Conservation (phyloP, 2,329 filamentous ascomycete genomes). For the Cladophialophora bantiana region DNA sequence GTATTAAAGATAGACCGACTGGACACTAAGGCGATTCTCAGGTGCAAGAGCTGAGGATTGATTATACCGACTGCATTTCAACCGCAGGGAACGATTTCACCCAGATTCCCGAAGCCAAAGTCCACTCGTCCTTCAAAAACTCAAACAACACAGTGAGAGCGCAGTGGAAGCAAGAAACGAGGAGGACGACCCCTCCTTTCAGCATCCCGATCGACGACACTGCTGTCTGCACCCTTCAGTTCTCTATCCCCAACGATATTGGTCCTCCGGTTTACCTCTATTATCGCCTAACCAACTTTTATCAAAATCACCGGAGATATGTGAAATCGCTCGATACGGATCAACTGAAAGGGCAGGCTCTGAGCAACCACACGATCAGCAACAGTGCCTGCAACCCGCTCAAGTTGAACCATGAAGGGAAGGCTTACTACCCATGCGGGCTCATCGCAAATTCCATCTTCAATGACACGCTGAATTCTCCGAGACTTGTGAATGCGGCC, state of each 20-base stretch:
- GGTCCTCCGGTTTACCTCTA: slow-evolving; percentile 86
- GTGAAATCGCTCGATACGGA: slow-evolving; percentile 85
- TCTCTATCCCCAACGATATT: slow-evolving; percentile 80
- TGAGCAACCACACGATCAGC: slow-evolving; percentile 67
- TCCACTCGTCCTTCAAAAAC: slow-evolving; percentile 75
- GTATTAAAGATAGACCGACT: neutral
- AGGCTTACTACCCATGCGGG: slow-evolving; percentile 91
- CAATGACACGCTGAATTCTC: slow-evolving; percentile 84
- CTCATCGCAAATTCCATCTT: slow-evolving; percentile 96
- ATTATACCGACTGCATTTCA: slow-evolving; percentile 80
- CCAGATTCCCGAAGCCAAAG: slow-evolving; percentile 63
- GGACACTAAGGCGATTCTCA: slow-evolving; percentile 47
- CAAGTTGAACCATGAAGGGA: slow-evolving; percentile 58
- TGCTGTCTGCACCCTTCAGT: slow-evolving; percentile 73
- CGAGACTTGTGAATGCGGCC: slow-evolving; percentile 65
- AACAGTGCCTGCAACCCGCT: slow-evolving; percentile 79
- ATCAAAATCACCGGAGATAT: slow-evolving; percentile 97
- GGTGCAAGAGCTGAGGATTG: slow-evolving; percentile 89
- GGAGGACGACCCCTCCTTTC: slow-evolving; percentile 39
- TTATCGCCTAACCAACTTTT: slow-evolving; percentile 96
- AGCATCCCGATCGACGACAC: slow-evolving; percentile 47
- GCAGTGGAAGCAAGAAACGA: slow-evolving; percentile 43
- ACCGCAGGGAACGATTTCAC: slow-evolving; percentile 59
- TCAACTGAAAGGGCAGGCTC: slow-evolving; percentile 78
- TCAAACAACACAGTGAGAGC: slow-evolving; percentile 49